These are phyloP conservation scores for Theobroma cacao DNA, from an alignment of 345 rosid genomes.

Conservation along the genomic window DNA sequence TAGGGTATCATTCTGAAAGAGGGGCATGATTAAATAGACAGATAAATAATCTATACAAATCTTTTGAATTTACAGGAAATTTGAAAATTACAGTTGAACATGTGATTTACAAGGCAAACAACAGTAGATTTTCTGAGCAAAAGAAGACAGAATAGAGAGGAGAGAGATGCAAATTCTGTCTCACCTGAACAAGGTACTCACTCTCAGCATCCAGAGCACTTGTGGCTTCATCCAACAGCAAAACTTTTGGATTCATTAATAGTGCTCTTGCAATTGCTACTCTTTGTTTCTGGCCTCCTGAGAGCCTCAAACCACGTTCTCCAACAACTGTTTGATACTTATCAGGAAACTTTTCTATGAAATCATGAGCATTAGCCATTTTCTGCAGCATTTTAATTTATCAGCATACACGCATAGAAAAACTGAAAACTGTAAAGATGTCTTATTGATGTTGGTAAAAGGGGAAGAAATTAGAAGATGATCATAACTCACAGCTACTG, in stretches of 20 bases:
- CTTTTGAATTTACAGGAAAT: neutral
- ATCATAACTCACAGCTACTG: constrained; percentile 56
- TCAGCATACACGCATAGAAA: neutral
- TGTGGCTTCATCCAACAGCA: constrained; percentile 92
- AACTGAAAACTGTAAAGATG: neutral
- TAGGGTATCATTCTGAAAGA: neutral
- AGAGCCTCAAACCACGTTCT: constrained; percentile 89
- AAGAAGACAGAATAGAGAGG: neutral
- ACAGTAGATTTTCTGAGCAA: neutral
- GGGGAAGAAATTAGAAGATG: neutral
- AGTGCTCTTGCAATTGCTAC: constrained; percentile 91
- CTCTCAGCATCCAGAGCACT: constrained; percentile 97
- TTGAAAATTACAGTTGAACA: too few species aligned
- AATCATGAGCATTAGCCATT: constrained; percentile 96
- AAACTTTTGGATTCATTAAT: constrained; percentile 78
- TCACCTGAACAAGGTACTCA: constrained; percentile 91
- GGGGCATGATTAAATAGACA: neutral
- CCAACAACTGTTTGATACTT: constrained; percentile 77
- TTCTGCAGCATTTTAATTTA: constrained; percentile 40
- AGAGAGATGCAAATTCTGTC: neutral
- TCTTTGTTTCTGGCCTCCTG: constrained; percentile 96
- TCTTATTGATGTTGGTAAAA: neutral
- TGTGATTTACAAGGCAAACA: neutral
- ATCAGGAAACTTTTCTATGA: constrained; percentile 75
- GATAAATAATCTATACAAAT: neutral